Evolutionary conservation across 2,329 filamentous ascomycete species (phyloP), one percentile per base, ranked within the genome.

Genomic region (Simplicillium sp.): DNA sequence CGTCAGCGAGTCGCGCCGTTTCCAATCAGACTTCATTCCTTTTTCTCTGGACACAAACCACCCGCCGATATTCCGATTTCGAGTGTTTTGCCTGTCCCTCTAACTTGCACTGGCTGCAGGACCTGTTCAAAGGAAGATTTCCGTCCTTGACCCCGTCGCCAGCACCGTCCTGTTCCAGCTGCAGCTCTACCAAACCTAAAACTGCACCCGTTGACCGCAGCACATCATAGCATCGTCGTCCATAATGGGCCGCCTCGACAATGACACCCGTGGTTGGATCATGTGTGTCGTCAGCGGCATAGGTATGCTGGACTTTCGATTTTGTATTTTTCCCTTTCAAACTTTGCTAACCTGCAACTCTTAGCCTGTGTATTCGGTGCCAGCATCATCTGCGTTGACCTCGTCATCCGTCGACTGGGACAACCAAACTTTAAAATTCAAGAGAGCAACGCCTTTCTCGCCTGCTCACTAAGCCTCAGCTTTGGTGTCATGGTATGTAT

Each of bases 241-340:
- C 20, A 25, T 25, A 5, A 6, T 25, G 5, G 20, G 20, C 20
- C 20, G 29, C 8, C 55, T 84, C 48, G 73, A 80, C 58, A 92
- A 90, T 67, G 90, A 97, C 67, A 82, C 82, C 47, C 79, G 88
- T 48, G 90, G 92, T 54, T 97, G 90, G 90, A 82, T 97, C 52
- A 87, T 97, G 84, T 81, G 74, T 54, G 71, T 88, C 49, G 87
- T 89, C 61, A 94, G 88, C 56, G 80, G 88, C 41, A 64, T 79
- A 47, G 77, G 77, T 81, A 53, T 43, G 73, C 15, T 16, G 8
- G 12, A n/a, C 15, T 25, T 35, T 16, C 25, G 8, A 25, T 17
- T 39, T 34, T 35, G 37, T 43, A 50, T 25, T 49, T 41, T 28
- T 34, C 11, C 4, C 34, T 42, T 33, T 16, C 31, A 50, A 34